phyloP scores from a whole-genome alignment of 2,329 filamentous ascomycete species.

The Cladosporium oxysporum region DNA sequence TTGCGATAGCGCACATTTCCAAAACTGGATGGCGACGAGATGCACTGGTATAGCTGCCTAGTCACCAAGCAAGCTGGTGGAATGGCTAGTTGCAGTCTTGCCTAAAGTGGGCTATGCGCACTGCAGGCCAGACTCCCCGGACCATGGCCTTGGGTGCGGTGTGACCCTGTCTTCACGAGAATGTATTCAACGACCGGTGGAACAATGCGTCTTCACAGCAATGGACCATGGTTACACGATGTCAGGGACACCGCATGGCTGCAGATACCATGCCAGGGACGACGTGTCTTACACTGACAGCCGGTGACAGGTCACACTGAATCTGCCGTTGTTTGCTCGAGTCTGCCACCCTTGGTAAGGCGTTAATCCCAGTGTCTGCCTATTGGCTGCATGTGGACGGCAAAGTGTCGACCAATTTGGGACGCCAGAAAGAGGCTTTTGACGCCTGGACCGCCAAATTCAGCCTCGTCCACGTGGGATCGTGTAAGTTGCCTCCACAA shows the following conservation, averaged over 20 bases:
- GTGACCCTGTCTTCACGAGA: neutral
- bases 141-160: constrained; percentile 3
- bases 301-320: neutral
- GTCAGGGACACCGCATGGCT: neutral
- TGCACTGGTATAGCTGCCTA: neutral
- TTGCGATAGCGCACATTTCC: neutral
- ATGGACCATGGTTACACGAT: neutral
- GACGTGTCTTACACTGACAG: neutral
- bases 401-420: neutral
- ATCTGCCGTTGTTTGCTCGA: neutral
- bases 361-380: neutral
- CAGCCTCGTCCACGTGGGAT: constrained; percentile 4
- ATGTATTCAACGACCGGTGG: neutral
- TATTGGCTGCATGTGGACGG: neutral
- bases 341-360: neutral
- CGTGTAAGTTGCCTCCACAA: neutral
- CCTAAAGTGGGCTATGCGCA: neutral
- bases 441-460: neutral
- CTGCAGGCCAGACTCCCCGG: neutral
- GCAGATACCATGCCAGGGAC: neutral
- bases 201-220: neutral
- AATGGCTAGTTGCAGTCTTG: neutral
- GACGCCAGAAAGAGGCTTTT: neutral
- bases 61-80: neutral
- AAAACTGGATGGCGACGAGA: neutral